Evolutionary conservation across 208 protist genomes (phyloP), one percentile per base, ranked within the genome.

Genomic region (Wallacemonas sp.): DNA sequence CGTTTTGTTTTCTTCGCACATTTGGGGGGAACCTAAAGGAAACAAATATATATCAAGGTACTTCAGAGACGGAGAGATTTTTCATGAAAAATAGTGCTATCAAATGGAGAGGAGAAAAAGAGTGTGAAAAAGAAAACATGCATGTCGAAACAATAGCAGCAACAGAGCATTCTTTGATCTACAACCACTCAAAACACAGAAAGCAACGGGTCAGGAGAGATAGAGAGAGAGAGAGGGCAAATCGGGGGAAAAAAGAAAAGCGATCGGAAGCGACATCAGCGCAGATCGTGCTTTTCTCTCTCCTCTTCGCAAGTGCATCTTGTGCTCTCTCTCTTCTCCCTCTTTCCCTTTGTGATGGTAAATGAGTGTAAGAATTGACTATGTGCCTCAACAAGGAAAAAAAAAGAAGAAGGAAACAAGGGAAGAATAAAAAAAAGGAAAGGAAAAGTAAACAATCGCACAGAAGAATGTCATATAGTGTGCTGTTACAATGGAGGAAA

Each of bases 101-200:
- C n/a, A n/a, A n/a, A n/a, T n/a, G n/a, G n/a, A n/a, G n/a, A n/a
- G n/a, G n/a, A 65, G 41, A 31, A 32, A 50, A 32, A 25, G 49
- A 18, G 49, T 10, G n/a, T n/a, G 14, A 50, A 38, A 50, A 10
- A 65, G n/a, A 22, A 46, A 49, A 48, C 33, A 50, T 50, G 36
- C 18, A 36, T 1, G 26, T 46, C 32, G 12, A 32, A 10, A 50
- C 36, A 46, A 28, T 3, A 52, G 61, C 41, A 45, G 20, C 41
- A 18, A 28, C n/a, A 41, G 10, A 18, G 44, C 18, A 32, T 55
- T 55, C 48, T 33, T 55, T 16, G 48, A 26, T 55, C 48, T 55
- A 55, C 48, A 55, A 32, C 20, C 48, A 55, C 48, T 20, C 5
- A 61, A 57, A 68, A 59, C 57, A 33, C 18, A 68, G 28, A 36